Base-by-base conservation (phyloP, 75 land plant species). In the Picea sitchensis region DNA sequence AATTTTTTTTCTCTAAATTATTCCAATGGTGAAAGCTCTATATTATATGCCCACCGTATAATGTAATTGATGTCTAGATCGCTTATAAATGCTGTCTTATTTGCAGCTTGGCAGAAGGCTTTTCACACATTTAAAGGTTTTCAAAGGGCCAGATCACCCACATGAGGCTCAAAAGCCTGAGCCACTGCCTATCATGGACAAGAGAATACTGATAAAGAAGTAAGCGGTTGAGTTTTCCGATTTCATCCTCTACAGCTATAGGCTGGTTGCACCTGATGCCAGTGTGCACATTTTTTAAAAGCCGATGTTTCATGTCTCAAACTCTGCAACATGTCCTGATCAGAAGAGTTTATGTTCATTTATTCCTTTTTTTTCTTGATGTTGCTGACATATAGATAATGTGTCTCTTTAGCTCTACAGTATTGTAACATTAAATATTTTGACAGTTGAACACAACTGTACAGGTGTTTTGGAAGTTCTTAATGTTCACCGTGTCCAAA, bases 51-150 rank as follows among this genome's bases (percentile, higher is more conserved):
- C 8, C 3, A 0, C 32, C 36, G 17, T 71, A 71, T 38, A 32
- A 67, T 36, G 44, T 5, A 36, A 14, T 67, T 67, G 41, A 67
- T 67, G 71, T n/a, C 74, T 71, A 44, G 56, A 23, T 21, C 18
- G 73, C 77, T 61, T n/a, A 32, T 23, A 38, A 44, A 30, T 63
- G 65, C 14, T 17, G 59, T 80, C 34, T 54, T 51, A 34, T 78
- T 3, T 84, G 83, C 87, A 94, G 96, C 81, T 96, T 69, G 99
- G 99, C 36, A 90, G 99, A 78, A 64, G 75, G 34, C 82, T 96
- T 3, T 96, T 94, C 79, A 94, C 91, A 41, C 94, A 96, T 57
- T 91, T 96, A 18, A 96, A 96, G 84, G 99, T 96, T 30, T 96
- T 92, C 89, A 89, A 89, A 79, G 99, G 99, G 2, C 80, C 91